Percentiles rank a stretch among this genome's conserved stretches.
Evolutionary conservation across 371 early-diverging fungal genomes (phyloP).

Genomic region (Rhizomucor miehei): DNA sequence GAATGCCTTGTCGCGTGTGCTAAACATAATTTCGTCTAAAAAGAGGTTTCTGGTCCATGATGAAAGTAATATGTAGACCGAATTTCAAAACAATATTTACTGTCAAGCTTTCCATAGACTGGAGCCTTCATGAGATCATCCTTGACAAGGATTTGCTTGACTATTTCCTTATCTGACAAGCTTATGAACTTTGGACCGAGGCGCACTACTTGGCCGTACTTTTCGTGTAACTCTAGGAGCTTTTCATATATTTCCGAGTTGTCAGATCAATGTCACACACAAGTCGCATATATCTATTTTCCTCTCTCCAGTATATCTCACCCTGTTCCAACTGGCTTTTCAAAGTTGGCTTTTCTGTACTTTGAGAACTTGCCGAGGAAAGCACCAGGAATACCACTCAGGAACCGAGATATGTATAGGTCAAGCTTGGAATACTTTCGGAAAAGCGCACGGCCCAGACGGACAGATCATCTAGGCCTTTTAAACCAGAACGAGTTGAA

Average conservation of each 20-base stretch:
- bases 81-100: constrained; percentile 1
- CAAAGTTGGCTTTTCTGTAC: constrained; percentile 1
- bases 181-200: constrained; percentile 8
- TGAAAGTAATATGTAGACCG: too few species aligned
- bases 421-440: too few species aligned
- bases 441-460: too few species aligned
- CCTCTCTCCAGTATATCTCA: constrained; percentile 4
- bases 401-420: constrained; percentile 29
- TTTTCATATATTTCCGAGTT: not conserved
- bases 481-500: too few species aligned
- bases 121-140: constrained; percentile 15
- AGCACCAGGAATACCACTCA: constrained; percentile 30
- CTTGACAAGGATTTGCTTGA: constrained; percentile 19
- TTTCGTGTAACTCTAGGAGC: constrained; percentile 5
- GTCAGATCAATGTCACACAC: not conserved
- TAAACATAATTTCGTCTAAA: constrained; percentile 17
- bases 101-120: not conserved
- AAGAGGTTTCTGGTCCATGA: constrained; percentile 7
- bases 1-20: constrained; percentile 22
- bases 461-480: too few species aligned
- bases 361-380: constrained; percentile 3
- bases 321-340: constrained; percentile 23
- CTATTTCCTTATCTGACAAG: constrained; percentile 22
- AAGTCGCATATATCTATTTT: too few species aligned
- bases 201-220: constrained; percentile 22